Conservation (phyloP, 2,329 filamentous ascomycete genomes). For the Zasmidium angulare region DNA sequence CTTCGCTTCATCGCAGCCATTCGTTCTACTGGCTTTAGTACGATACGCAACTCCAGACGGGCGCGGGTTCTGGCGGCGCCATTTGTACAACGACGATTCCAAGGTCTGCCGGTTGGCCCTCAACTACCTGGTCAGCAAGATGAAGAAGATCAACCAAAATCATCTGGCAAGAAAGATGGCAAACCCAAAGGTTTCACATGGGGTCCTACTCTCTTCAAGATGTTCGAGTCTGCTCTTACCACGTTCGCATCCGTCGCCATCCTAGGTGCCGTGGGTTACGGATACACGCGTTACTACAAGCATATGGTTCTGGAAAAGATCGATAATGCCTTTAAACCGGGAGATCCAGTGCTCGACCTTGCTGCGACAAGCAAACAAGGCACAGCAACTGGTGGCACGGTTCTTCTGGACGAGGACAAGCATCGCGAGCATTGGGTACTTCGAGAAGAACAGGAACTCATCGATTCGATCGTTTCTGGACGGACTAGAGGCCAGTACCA, state of each 20-base stretch:
- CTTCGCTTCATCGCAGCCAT: slow-evolving; percentile 1
- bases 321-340: slow-evolving; percentile 84
- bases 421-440: slow-evolving; percentile 75
- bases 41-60: neutral
- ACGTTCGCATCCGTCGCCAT: slow-evolving; percentile 53
- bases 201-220: slow-evolving; percentile 47
- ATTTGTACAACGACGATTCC: slow-evolving; percentile 9
- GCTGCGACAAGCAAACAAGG: slow-evolving; percentile 54
- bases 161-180: slow-evolving; percentile 8
- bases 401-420: slow-evolving; percentile 38
- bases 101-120: slow-evolving; percentile 15
- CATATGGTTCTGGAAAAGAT: slow-evolving; percentile 88
- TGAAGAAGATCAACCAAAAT: slow-evolving; percentile 3
- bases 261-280: slow-evolving; percentile 63
- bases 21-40: slow-evolving; percentile 1
- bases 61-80: slow-evolving; percentile 2
- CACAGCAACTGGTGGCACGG: slow-evolving; percentile 22
- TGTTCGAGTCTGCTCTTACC: slow-evolving; percentile 53
- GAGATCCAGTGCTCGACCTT: slow-evolving; percentile 67
- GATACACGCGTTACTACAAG: slow-evolving; percentile 67
- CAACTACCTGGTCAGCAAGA: slow-evolving; percentile 15
- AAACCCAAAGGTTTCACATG: slow-evolving; percentile 22
- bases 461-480: slow-evolving; percentile 82
- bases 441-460: slow-evolving; percentile 75
- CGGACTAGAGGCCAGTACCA: slow-evolving; percentile 78